phyloP scores from a whole-genome alignment of 73 alveolate genomes.

The Paramecium biaurelia region DNA sequence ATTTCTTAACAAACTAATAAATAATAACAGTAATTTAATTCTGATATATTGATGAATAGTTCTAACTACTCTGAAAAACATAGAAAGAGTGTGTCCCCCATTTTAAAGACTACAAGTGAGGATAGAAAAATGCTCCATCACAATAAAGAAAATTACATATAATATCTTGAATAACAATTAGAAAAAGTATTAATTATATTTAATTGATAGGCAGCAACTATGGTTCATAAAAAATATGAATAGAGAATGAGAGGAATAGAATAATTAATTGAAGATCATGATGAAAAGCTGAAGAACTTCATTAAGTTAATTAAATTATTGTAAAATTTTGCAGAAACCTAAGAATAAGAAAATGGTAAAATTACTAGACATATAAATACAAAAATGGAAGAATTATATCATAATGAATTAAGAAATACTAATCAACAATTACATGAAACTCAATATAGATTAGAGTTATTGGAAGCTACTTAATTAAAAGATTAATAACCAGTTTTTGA shows the following conservation, averaged over 20 bases:
- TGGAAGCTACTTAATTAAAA: neutral
- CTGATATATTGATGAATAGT: neutral
- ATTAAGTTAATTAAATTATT: slow-evolving; percentile 19
- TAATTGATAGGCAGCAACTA: neutral
- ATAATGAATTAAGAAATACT: neutral
- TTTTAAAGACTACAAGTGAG: neutral
- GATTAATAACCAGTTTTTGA: neutral
- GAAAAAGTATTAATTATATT: neutral
- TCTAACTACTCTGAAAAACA: slow-evolving; percentile 6
- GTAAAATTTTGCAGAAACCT: slow-evolving; percentile 30
- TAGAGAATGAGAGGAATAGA: slow-evolving; percentile 12
- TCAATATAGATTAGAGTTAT: neutral
- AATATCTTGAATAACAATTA: neutral
- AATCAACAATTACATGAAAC: neutral
- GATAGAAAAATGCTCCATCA: neutral
- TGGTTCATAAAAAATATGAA: slow-evolving; percentile 27
- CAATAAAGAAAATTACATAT: slow-evolving; percentile 25
- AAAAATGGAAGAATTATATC: neutral
- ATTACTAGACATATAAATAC: neutral
- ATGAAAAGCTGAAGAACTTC: slow-evolving; percentile 8
- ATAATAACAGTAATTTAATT: neutral
- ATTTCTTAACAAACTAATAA: neutral
- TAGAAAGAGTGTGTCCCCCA: slow-evolving; percentile 29
- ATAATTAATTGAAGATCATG: neutral
- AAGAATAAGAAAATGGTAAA: slow-evolving; percentile 27